Evolutionary conservation across 1,284 basidiomycete species (phyloP).

Genomic region (Tylopilus sp.): DNA sequence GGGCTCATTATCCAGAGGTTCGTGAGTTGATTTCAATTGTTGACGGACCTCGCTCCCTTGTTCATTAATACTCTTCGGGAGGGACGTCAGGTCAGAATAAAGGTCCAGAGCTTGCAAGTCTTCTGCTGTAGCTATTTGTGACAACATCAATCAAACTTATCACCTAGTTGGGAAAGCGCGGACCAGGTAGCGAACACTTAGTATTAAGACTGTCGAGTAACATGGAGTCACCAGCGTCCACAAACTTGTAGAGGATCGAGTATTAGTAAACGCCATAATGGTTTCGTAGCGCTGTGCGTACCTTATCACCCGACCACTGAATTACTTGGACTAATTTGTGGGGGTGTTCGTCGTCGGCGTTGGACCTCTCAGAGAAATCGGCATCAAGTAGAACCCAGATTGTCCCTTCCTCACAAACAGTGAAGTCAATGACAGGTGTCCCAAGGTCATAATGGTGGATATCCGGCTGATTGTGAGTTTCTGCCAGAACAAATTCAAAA

Average conservation of each 20-base stretch:
- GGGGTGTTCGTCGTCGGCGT: slow-evolving; percentile 48
- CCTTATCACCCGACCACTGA: slow-evolving; percentile 32
- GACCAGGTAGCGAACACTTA: slow-evolving; percentile 38
- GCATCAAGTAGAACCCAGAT: slow-evolving; percentile 62
- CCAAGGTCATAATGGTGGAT: slow-evolving; percentile 58
- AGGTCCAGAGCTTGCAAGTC: slow-evolving; percentile 63
- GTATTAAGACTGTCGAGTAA: slow-evolving; percentile 42
- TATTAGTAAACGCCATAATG: slow-evolving; percentile 1
- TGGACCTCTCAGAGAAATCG: slow-evolving; percentile 41
- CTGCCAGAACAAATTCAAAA: slow-evolving; percentile 57
- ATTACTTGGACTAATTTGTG: slow-evolving; percentile 27
- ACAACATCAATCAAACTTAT: slow-evolving; percentile 7
- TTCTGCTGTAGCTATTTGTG: slow-evolving; percentile 51
- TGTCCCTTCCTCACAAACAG: slow-evolving; percentile 46
- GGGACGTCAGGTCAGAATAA: slow-evolving; percentile 61
- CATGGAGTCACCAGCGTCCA: slow-evolving; percentile 21
- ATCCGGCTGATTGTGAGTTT: slow-evolving; percentile 35
- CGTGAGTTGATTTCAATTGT: slow-evolving; percentile 2
- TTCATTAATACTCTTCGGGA: slow-evolving; percentile 68
- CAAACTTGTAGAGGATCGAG: slow-evolving; percentile 25
- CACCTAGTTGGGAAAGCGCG: slow-evolving; percentile 35
- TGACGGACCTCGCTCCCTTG: slow-evolving; percentile 51
- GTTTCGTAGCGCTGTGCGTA: slow-evolving; percentile 9
- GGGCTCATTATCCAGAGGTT: slow-evolving; percentile 19
- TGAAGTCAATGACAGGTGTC: slow-evolving; percentile 67